Conservation (phyloP, 139 green algal species). For the Pseudopediastrum boryanum region DNA sequence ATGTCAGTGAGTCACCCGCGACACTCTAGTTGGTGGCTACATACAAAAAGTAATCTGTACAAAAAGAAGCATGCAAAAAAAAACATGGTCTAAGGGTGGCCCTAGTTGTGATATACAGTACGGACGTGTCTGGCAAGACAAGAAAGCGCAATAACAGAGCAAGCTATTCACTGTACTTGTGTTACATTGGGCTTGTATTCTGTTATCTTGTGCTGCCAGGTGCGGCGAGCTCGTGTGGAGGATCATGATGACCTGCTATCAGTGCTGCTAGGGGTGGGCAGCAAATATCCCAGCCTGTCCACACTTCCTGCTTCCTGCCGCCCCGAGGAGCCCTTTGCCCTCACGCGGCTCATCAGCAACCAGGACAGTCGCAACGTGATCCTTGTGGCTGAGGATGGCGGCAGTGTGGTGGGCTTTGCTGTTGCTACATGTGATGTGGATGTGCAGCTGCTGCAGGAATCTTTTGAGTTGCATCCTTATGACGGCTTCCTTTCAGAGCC, state of each 20-base stretch:
- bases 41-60: too few species aligned
- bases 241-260: slow-evolving; percentile 75
- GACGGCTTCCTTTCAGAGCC: slow-evolving; percentile 65
- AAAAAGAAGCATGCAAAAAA: too few species aligned
- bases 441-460: slow-evolving; percentile 44
- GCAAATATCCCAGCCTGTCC: slow-evolving; percentile 49
- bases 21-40: too few species aligned
- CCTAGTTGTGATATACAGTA: too few species aligned
- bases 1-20: too few species aligned
- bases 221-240: slow-evolving; percentile 56
- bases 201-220: slow-evolving; percentile 13
- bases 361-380: slow-evolving; percentile 58
- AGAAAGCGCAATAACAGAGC: too few species aligned
- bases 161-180: too few species aligned
- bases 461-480: slow-evolving; percentile 69
- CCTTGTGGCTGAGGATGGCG: slow-evolving; percentile 56
- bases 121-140: too few species aligned
- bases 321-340: slow-evolving; percentile 60
- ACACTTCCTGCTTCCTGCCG: slow-evolving; percentile 55
- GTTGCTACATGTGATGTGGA: slow-evolving; percentile 61
- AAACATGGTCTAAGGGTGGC: too few species aligned
- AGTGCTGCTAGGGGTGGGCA: slow-evolving; percentile 46
- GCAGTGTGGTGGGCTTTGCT: slow-evolving; percentile 39
- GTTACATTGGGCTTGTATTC: neutral
- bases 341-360: slow-evolving; percentile 64